Percentiles rank a stretch among this genome's conserved stretches.
phyloP scores from a whole-genome alignment of 768 basidiomycete species.

The Agrocybe pediades region DNA sequence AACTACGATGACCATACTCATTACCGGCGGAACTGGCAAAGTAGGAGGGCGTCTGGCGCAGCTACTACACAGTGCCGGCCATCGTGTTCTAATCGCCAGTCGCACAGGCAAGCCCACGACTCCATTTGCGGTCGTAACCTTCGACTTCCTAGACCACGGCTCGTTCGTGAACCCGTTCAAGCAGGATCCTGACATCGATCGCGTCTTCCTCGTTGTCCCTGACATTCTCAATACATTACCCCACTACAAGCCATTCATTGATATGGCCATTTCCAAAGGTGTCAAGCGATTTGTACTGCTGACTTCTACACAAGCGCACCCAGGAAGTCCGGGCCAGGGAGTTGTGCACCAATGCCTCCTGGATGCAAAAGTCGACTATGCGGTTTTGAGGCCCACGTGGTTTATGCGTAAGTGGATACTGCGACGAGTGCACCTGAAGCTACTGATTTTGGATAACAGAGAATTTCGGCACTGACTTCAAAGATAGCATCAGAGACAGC shows the following conservation, averaged over 20 bases:
- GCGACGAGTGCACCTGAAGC: constrained; percentile 12
- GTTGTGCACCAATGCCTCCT: not conserved
- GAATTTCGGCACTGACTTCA: not conserved
- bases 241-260: constrained; percentile 31
- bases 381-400: constrained; percentile 28
- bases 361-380: constrained; percentile 20
- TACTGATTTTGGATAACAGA: not conserved
- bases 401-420: constrained; percentile 28
- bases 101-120: constrained; percentile 25
- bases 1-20: constrained; percentile 3
- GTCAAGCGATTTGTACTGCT: not conserved
- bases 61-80: constrained; percentile 22
- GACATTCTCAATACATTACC: constrained; percentile 15
- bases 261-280: constrained; percentile 3
- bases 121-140: constrained; percentile 27
- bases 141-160: constrained; percentile 36
- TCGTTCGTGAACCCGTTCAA: constrained; percentile 32
- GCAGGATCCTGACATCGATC: constrained; percentile 21
- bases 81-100: constrained; percentile 28
- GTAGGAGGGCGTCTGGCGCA: constrained; percentile 26
- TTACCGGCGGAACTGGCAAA: constrained; percentile 30
- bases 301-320: not conserved
- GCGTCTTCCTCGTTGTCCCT: constrained; percentile 33
- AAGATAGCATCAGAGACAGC: constrained; percentile 3
- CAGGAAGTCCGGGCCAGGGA: not conserved